Evolutionary conservation across 139 green algal genomes (phyloP).

Genomic region (Haematococcus sp.): DNA sequence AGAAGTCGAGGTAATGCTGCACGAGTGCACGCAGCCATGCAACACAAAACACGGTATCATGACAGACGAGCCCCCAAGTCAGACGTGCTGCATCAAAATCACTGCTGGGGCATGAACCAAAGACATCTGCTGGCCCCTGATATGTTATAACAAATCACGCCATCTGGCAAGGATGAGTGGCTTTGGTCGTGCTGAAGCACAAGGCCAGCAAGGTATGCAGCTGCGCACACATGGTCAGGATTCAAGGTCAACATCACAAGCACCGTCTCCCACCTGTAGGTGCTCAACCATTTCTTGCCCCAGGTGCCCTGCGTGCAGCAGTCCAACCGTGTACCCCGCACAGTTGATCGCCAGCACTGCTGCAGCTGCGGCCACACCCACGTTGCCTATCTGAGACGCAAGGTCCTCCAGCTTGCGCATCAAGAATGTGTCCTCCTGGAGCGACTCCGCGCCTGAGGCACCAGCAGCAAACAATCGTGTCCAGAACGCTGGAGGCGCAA

Average conservation of each 20-base stretch:
- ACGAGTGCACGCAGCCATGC: background rate
- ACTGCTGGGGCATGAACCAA: too few species aligned
- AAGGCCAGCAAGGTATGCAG: too few species aligned
- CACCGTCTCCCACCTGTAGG: background rate
- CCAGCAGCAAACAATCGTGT: background rate
- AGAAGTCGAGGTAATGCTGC: slow-evolving; percentile 63
- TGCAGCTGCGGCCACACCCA: slow-evolving; percentile 65
- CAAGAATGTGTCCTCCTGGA: slow-evolving; percentile 69
- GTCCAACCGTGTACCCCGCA: slow-evolving; percentile 23
- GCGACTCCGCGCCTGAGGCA: background rate
- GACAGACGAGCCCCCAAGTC: too few species aligned
- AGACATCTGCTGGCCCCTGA: too few species aligned
- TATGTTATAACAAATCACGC: too few species aligned
- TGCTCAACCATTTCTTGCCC: background rate
- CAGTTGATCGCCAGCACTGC: slow-evolving; percentile 47
- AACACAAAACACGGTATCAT: too few species aligned
- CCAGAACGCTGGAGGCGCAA: too few species aligned
- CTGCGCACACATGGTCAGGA: background rate
- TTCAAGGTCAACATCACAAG: background rate
- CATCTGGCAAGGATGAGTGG: too few species aligned
- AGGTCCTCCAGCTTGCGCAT: slow-evolving; percentile 68
- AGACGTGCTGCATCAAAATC: background rate
- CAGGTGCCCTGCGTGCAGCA: background rate
- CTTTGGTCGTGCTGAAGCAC: too few species aligned
- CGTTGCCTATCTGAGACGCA: slow-evolving; percentile 66